Evolutionary conservation across 2,329 filamentous ascomycete species (phyloP).

Genomic region (Rachicladosporium sp.): DNA sequence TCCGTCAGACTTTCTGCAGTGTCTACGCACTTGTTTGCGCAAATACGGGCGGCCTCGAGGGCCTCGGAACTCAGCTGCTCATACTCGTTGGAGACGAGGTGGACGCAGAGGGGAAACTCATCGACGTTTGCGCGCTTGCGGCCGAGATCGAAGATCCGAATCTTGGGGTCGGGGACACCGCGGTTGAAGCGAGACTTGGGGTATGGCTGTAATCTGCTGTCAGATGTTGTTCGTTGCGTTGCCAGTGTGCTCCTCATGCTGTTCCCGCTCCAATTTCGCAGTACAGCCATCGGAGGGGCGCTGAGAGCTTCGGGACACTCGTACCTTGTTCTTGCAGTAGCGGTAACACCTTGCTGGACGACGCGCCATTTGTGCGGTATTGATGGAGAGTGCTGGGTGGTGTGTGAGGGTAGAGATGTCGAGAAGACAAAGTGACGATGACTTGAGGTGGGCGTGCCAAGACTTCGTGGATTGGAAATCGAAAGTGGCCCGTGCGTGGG

Average conservation of each 20-base stretch:
- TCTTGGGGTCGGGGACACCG: conserved; percentile 61
- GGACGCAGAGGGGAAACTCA: conserved; percentile 98
- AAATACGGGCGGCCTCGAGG: conserved; percentile 98
- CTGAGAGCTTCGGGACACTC: conserved; percentile 19
- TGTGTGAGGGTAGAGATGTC: conserved; percentile 16
- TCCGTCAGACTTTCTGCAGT: conserved; percentile 1
- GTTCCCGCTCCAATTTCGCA: conserved; percentile 2
- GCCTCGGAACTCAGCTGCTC: conserved; percentile 99
- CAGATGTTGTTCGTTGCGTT: conserved; percentile 17
- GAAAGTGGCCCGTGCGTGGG: too few species aligned
- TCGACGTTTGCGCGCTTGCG: conserved; percentile 94
- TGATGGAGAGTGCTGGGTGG: conserved; percentile 34
- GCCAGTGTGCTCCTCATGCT: conserved; percentile 7
- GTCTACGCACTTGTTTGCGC: conserved; percentile 83
- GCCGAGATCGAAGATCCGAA: conserved; percentile 69
- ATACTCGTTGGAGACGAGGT: conserved; percentile 99
- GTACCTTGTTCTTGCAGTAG: conserved; percentile 99
- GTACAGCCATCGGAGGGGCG: conserved; percentile 1
- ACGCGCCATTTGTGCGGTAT: conserved; percentile 90
- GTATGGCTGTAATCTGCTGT: conserved; percentile 56
- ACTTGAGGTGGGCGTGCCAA: too few species aligned
- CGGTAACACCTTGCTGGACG: conserved; percentile 94
- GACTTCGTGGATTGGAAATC: too few species aligned
- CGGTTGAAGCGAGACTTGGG: conserved; percentile 99
- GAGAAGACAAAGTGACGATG: conserved; percentile 2